Base-by-base conservation (phyloP, 768 basidiomycete genomes). In the Hortiboletus campestris region DNA sequence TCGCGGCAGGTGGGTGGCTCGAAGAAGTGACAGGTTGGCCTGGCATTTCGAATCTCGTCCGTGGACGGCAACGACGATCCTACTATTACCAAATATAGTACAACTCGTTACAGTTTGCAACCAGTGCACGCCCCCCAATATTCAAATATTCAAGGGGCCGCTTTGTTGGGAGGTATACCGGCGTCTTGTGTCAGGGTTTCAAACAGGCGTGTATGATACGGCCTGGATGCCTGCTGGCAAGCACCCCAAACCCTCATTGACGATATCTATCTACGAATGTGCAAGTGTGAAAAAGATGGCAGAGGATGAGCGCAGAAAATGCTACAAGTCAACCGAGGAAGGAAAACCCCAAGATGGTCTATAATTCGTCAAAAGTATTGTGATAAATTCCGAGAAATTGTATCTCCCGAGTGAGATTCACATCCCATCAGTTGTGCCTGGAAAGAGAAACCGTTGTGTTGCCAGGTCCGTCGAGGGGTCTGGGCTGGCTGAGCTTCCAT, bases 401-500 rank as follows among this genome's bases (percentile, higher is more conserved):
- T 40, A 31, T 47, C 22, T n/a, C 46, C 48, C 16, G 28, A 29
- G 43, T 5, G 42, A 50, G 29, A 34, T 36, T 66, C 42, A 66
- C 57, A 66, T 41, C 6, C 53, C 56, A 32, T 59, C 63, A 17
- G 49, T 41, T 10, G 20, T 6, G 5, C 48, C 20, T 25, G 66
- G 67, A 49, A 66, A 68, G 38, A 58, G 32, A 35, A 61, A 67
- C 2, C 43, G 56, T 4, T 57, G 61, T 14, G 56, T 58, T 0
- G 35, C 22, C 40, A 66, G 13, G 22, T 66, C 66, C 35, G 47
- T 49, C 45, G 64, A 55, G 11, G 54, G 10, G 48, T 69, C 66
- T n/a, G 64, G 56, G 45, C 61, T 63, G 3, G 43, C 50, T 9
- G 63, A 50, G n/a, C 56, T 38, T 5, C 51, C 67, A 13, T 67